Percentiles rank a stretch among this genome's conserved stretches.
phyloP scores from a whole-genome alignment of 257 asterid genomes.

The Scutellaria galericulata region DNA sequence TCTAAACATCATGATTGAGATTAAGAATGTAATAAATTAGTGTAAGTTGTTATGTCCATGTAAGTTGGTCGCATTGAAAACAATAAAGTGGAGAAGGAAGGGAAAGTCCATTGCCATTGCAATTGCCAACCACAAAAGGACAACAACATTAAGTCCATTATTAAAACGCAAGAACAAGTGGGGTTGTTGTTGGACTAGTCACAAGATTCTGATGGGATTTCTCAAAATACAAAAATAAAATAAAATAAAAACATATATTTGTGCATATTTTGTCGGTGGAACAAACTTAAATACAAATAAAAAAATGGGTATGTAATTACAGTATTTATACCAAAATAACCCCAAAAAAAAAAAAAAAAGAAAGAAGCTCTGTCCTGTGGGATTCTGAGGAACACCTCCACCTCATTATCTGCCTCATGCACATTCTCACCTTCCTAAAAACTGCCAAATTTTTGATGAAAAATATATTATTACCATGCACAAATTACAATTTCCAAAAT shows the following conservation, averaged over 20 bases:
- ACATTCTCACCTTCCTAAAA: slow-evolving; percentile 47
- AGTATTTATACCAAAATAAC: slow-evolving; percentile 66
- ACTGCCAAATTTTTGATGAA: slow-evolving; percentile 37
- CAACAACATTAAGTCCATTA: slow-evolving; percentile 26
- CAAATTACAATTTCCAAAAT: background rate
- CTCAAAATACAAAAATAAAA: slow-evolving; percentile 14
- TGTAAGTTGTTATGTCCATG: slow-evolving; percentile 8
- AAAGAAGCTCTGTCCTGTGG: slow-evolving; percentile 32
- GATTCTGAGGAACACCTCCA: slow-evolving; percentile 34
- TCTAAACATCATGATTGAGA: background rate
- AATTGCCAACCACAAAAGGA: slow-evolving; percentile 25
- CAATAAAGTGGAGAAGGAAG: slow-evolving; percentile 22
- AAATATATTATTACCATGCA: slow-evolving; percentile 22
- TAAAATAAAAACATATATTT: slow-evolving; percentile 33
- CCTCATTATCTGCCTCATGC: slow-evolving; percentile 32
- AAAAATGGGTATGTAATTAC: slow-evolving; percentile 80
- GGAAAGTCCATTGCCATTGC: slow-evolving; percentile 18
- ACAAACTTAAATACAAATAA: slow-evolving; percentile 68
- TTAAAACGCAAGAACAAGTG: slow-evolving; percentile 6
- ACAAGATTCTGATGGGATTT: slow-evolving; percentile 38
- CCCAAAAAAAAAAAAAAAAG: background rate
- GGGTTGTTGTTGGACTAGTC: background rate
- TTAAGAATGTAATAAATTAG: background rate
- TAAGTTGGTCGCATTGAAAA: slow-evolving; percentile 22
- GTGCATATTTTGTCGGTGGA: slow-evolving; percentile 55